phyloP scores from a whole-genome alignment of 768 basidiomycete species.

The Macrolepiota fuliginosa region DNA sequence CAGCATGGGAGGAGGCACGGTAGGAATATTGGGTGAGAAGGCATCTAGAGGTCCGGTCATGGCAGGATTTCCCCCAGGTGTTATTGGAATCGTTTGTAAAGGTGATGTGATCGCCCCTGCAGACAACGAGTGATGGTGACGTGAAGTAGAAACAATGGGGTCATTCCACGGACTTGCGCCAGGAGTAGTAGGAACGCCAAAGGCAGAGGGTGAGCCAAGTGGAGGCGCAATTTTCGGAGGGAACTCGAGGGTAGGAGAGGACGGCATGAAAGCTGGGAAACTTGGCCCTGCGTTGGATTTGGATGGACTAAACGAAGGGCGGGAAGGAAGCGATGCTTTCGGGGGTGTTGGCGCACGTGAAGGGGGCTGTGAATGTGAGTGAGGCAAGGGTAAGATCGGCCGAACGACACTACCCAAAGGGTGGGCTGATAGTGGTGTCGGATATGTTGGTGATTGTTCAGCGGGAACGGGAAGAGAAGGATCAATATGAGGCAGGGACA shows the following conservation, averaged over 20 bases:
- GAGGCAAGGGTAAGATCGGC: conserved; percentile 14
- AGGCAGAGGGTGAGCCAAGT: conserved; percentile 17
- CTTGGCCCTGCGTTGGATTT: conserved; percentile 23
- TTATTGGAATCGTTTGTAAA: conserved; percentile 15
- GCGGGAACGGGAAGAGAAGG: conserved; percentile 15
- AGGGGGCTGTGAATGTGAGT: conserved; percentile 35
- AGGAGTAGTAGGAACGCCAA: conserved; percentile 14
- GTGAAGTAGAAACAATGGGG: conserved; percentile 28
- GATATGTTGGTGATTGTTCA: conserved; percentile 16
- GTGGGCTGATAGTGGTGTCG: conserved; percentile 18
- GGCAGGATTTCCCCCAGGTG: not conserved
- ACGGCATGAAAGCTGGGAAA: conserved; percentile 23
- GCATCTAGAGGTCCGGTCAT: conserved; percentile 1
- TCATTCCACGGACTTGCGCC: conserved; percentile 38
- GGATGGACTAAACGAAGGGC: conserved; percentile 25
- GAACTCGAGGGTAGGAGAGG: conserved; percentile 20
- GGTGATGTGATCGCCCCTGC: conserved; percentile 31
- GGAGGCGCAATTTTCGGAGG: conserved; percentile 16
- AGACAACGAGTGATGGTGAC: conserved; percentile 43
- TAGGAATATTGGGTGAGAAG: not conserved
- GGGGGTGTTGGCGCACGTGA: conserved; percentile 31
- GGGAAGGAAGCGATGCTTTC: conserved; percentile 24
- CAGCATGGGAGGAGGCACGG: conserved; percentile 17
- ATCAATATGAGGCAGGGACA: conserved; percentile 25
- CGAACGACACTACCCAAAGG: conserved; percentile 2